Evolutionary conservation across 306 rosid species (phyloP).

Genomic region (Quercus aquifolioides): DNA sequence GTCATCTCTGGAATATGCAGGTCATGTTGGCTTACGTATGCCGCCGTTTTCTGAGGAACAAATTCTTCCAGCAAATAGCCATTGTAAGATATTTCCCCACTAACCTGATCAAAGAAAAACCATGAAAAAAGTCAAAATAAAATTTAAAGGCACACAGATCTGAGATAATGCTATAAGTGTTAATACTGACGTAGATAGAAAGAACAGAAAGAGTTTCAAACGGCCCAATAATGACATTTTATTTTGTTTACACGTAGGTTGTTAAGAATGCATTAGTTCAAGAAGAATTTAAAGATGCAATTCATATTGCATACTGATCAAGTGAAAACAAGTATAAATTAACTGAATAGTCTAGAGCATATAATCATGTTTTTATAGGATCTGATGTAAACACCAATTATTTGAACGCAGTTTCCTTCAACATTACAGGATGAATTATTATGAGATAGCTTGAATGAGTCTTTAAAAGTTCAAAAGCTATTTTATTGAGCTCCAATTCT

Average conservation of each 20-base stretch:
- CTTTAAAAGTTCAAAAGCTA: neutral
- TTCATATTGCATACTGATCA: neutral
- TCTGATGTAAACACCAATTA: neutral
- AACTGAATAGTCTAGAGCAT: neutral
- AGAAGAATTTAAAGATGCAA: neutral
- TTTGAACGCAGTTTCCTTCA: neutral
- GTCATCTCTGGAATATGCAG: conserved; percentile 81
- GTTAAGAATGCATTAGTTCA: neutral
- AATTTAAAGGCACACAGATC: neutral
- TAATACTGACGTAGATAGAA: neutral
- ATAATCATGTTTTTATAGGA: neutral
- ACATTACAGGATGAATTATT: neutral
- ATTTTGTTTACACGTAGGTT: neutral
- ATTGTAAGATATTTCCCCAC: conserved; percentile 70
- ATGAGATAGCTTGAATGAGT: neutral
- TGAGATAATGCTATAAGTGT: neutral
- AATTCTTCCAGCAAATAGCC: conserved; percentile 58
- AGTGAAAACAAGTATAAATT: neutral
- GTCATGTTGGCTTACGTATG: conserved; percentile 83
- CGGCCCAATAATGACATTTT: neutral
- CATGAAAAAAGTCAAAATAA: neutral
- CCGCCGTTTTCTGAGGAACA: conserved; percentile 71
- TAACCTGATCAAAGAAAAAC: conserved; percentile 10
- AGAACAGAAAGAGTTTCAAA: neutral
- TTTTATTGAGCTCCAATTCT: neutral